phyloP scores from a whole-genome alignment of 805 yeast genomes.

The Millerozyma miso region DNA sequence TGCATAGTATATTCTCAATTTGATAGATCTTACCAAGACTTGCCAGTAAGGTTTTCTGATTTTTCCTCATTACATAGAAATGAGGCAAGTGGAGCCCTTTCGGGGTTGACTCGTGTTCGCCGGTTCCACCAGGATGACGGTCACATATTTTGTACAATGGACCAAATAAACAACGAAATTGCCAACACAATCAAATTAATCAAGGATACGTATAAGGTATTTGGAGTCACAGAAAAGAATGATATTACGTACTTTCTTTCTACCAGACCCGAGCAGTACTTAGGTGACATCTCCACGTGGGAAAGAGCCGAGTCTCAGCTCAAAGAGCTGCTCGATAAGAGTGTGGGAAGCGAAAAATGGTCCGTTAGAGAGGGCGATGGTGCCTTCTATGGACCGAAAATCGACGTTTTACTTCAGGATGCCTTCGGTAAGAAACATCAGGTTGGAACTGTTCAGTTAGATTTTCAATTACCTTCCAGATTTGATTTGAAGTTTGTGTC shows the following conservation, averaged over 20 bases:
- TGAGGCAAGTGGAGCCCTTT: conserved; percentile 89
- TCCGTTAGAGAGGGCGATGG: conserved; percentile 87
- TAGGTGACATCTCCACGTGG: conserved; percentile 81
- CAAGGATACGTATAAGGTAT: conserved; percentile 66
- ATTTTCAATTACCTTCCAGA: conserved; percentile 87
- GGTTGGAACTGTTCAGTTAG: conserved; percentile 92
- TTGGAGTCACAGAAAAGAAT: conserved; percentile 47
- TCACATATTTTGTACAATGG: conserved; percentile 82
- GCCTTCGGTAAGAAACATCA: conserved; percentile 80
- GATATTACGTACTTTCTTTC: conserved; percentile 65
- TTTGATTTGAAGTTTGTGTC: conserved; percentile 68
- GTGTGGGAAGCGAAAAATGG: conserved; percentile 55
- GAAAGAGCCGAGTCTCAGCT: conserved; percentile 71
- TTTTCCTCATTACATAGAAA: conserved; percentile 91
- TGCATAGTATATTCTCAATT: conserved; percentile 75
- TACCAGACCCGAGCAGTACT: conserved; percentile 75
- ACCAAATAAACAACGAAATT: conserved; percentile 76
- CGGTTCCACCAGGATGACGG: conserved; percentile 98
- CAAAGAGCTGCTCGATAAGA: conserved; percentile 49
- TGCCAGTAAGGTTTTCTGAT: conserved; percentile 83
- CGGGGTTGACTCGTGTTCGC: conserved; percentile 90
- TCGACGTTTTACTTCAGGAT: conserved; percentile 81
- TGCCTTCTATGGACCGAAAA: conserved; percentile 95
- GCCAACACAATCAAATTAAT: conserved; percentile 65
- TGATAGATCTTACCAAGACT: conserved; percentile 77